phyloP scores from a whole-genome alignment of 2,329 filamentous ascomycete species.

The Esteya vermicola region DNA sequence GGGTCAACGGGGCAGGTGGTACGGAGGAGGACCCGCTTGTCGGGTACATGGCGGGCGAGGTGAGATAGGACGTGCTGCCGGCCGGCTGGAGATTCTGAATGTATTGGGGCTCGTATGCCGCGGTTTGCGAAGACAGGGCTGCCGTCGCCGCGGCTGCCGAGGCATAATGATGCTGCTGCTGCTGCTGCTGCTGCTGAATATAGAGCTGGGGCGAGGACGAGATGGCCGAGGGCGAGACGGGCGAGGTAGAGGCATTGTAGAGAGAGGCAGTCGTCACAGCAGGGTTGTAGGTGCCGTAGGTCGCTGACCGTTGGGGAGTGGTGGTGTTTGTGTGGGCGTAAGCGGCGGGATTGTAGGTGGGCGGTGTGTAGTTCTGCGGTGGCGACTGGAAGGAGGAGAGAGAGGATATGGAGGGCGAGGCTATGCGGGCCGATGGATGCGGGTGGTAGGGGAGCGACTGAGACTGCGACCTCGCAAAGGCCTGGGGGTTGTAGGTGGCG shows the following conservation, averaged over 20 bases:
- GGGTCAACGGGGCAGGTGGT: constrained; percentile 10
- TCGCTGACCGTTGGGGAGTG: constrained; percentile 34
- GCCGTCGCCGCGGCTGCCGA: not conserved
- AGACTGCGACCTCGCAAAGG: constrained; percentile 42
- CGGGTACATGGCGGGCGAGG: not conserved
- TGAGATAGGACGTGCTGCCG: constrained; percentile 8
- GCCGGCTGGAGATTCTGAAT: constrained; percentile 5
- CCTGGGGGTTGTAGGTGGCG: constrained; percentile 60
- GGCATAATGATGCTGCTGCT: constrained; percentile 11
- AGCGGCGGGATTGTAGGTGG: constrained; percentile 44
- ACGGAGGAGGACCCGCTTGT: constrained; percentile 23
- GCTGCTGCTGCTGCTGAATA: constrained; percentile 5
- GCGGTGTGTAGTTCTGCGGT: constrained; percentile 26
- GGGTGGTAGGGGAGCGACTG: constrained; percentile 29
- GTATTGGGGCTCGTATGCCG: constrained; percentile 13
- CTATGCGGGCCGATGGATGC: constrained; percentile 18
- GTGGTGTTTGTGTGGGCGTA: constrained; percentile 31
- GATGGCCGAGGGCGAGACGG: not conserved
- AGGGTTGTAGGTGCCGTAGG: constrained; percentile 33
- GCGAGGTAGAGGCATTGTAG: not conserved
- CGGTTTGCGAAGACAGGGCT: constrained; percentile 11
- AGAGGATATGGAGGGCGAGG: constrained; percentile 22
- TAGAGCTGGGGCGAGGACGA: constrained; percentile 3
- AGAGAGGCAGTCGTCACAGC: constrained; percentile 27
- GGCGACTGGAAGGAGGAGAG: constrained; percentile 16